phyloP scores from a whole-genome alignment of 176 grass and related monocot genomes.

The Rhynchospora breviuscula region DNA sequence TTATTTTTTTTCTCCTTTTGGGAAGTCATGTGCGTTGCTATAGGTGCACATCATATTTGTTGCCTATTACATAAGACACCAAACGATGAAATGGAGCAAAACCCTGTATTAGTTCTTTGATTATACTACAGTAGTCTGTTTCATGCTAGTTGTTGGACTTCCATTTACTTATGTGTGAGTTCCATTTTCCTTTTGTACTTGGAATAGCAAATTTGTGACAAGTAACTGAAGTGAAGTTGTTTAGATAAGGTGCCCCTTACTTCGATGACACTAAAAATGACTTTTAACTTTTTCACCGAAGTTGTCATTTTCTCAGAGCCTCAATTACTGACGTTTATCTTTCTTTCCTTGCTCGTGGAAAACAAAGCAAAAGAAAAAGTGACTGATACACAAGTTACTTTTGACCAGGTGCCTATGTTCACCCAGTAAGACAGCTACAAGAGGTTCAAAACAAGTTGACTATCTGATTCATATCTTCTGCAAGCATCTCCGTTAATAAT shows the following conservation, averaged over 20 bases:
- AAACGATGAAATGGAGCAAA: not conserved
- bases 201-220: not conserved
- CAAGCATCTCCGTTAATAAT: slow-evolving; percentile 71
- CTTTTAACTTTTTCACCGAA: not conserved
- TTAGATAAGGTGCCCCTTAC: not conserved
- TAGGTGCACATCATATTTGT: not conserved
- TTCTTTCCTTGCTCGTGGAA: not conserved
- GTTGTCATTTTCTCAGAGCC: not conserved
- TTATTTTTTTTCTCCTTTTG: not conserved
- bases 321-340: not conserved
- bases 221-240: not conserved
- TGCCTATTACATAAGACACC: not conserved
- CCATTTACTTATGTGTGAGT: not conserved
- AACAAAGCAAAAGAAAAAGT: not conserved
- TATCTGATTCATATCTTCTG: slow-evolving; percentile 82
- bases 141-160: not conserved
- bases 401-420: slow-evolving; percentile 81
- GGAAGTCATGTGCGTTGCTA: not conserved
- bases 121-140: not conserved
- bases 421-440: slow-evolving; percentile 67
- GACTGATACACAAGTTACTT: slow-evolving; percentile 17
- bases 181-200: not conserved
- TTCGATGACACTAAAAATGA: not conserved
- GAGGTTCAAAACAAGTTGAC: slow-evolving; percentile 66
- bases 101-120: not conserved